phyloP scores from a whole-genome alignment of 257 asterid genomes.

The Vinca minor region DNA sequence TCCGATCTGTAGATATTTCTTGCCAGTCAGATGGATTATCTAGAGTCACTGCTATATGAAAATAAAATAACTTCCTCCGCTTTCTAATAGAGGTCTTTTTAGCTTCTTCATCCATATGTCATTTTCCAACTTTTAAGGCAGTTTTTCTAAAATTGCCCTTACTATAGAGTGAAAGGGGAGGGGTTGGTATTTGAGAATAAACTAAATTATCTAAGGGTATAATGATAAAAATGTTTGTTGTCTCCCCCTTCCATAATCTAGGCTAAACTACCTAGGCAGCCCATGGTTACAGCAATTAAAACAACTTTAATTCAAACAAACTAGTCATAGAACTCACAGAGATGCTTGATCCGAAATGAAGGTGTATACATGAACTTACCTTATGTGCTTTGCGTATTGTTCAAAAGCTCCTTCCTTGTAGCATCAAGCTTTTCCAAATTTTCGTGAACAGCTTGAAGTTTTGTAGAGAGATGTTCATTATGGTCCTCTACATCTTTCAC shows the following conservation, averaged over 20 bases:
- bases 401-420: conserved; percentile 30
- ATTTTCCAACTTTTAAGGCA: too few species aligned
- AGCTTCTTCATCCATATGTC: too few species aligned
- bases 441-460: conserved; percentile 37
- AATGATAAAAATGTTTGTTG: too few species aligned
- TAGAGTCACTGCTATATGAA: neutral
- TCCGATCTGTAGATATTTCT: neutral
- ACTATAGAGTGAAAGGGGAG: too few species aligned
- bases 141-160: too few species aligned
- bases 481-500: conserved; percentile 63
- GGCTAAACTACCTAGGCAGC: neutral
- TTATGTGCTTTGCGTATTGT: conserved; percentile 20
- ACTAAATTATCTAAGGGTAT: too few species aligned
- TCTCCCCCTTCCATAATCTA: too few species aligned
- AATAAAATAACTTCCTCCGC: too few species aligned
- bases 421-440: conserved; percentile 54
- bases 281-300: neutral
- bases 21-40: neutral
- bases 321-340: neutral
- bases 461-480: conserved; percentile 46
- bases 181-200: too few species aligned
- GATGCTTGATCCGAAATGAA: neutral
- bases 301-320: neutral
- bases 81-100: too few species aligned
- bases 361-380: conserved; percentile 23